Evolutionary conservation across 768 basidiomycete species (phyloP), one percentile per base, ranked within the genome.

Genomic region (Tricholoma matsutake): DNA sequence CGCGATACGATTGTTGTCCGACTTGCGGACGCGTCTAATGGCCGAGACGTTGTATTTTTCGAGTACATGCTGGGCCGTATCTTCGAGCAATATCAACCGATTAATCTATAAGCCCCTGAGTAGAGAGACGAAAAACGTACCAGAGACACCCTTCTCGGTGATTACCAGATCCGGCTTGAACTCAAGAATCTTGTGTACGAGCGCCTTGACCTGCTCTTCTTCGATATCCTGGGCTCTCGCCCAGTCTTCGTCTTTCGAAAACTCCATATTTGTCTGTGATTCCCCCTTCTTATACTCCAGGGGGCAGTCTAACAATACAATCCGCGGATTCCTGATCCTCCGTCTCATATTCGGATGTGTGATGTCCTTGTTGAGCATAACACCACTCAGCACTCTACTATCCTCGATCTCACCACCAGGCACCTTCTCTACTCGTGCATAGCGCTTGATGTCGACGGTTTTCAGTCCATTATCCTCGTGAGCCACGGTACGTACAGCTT

Each of bases 251-350:
- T 96, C 96, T 75, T 93, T 94, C 47, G 88, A 88, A 65, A 98
- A 94, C 77, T 98, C 96, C 83, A 98, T 98, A 73, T 98, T 97
- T 62, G 97, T 98, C 76, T 99, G 97, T 59, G 84, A 87, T 79
- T 98, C 97, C 28, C 96, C 96, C 81, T 98, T 98, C 79, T 98
- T 99, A 79, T 99, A 98, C 78, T 98, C 96, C 59, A 98, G 76
- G 9, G 96, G 95, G 73, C 96, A 98, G 73, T 97, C 95, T 41
- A 98, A 78, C 41, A 98, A 75, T 22, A 98, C 78, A 54, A 99
- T 91, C 11, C 96, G 78, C 3, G 96, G 97, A 65, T 93, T 91
- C 62, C 81, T 84, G 72, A 98, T 98, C 65, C 94, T 80, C 59
- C 97, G 75, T 58, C 96, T 80, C 97, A 98, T 99, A 66, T 92